Conservation (phyloP, 169 alveolate species). For the Plasmodium sp. region DNA sequence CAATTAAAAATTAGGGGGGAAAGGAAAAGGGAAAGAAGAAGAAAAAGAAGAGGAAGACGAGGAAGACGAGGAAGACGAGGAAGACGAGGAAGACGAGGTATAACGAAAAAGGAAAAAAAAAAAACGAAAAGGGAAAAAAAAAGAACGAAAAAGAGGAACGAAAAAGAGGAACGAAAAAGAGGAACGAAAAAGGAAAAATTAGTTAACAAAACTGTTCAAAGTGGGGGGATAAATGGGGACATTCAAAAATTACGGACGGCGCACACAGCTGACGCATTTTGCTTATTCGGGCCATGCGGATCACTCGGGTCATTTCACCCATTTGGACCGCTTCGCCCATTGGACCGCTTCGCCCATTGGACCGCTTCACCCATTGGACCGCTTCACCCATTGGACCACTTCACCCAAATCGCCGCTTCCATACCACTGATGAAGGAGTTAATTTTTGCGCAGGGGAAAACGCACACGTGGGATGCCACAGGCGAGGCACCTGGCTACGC, state of each 20-base stretch:
- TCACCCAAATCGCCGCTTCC: not conserved
- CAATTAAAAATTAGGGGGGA: not conserved
- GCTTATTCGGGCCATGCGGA: not conserved
- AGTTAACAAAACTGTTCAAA: conserved; percentile 8
- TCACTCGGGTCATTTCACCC: not conserved
- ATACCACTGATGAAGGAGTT: not conserved
- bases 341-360: not conserved
- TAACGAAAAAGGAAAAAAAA: not conserved
- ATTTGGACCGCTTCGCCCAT: not conserved
- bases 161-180: not conserved
- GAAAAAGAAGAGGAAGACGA: too few species aligned
- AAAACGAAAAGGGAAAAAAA: not conserved
- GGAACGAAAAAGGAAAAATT: not conserved
- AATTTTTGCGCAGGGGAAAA: not conserved
- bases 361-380: not conserved
- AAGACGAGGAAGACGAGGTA: too few species aligned
- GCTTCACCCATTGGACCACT: not conserved
- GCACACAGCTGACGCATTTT: not conserved
- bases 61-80: too few species aligned
- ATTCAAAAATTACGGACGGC: not conserved
- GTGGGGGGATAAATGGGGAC: not conserved
- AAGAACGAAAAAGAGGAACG: not conserved
- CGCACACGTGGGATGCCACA: not conserved
- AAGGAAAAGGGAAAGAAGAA: not conserved
- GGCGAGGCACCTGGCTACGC: not conserved